A percentile compares a stretch with the other conserved stretches of the same genome.
phyloP scores from a whole-genome alignment of 345 rosid species.

The Abelmoschus esculentus region DNA sequence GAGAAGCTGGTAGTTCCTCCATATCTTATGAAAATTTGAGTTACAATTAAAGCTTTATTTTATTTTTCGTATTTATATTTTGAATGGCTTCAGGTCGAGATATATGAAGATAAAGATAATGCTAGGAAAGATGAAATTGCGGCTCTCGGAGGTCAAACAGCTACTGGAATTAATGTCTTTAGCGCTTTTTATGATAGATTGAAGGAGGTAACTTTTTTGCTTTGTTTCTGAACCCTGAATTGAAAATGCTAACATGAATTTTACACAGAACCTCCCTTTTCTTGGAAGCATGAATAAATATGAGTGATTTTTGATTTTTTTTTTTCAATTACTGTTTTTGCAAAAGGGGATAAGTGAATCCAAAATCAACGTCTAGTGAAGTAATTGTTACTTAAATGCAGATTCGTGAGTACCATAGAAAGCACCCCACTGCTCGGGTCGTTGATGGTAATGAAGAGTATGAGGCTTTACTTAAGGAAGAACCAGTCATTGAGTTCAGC shows the following conservation, averaged over 20 bases:
- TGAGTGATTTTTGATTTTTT: neutral
- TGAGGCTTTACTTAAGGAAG: constrained; percentile 74
- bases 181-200: constrained; percentile 86
- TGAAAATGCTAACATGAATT: neutral
- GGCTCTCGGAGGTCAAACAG: constrained; percentile 86
- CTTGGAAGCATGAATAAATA: neutral
- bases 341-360: neutral
- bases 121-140: constrained; percentile 94
- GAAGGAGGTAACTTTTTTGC: constrained; percentile 56
- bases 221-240: neutral
- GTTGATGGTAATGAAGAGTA: constrained; percentile 65
- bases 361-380: neutral
- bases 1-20: constrained; percentile 51
- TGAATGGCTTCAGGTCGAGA: constrained; percentile 46
- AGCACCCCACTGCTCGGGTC: constrained; percentile 73
- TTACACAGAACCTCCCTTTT: neutral
- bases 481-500: constrained; percentile 70
- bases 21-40: neutral
- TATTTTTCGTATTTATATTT: neutral
- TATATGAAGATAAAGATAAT: constrained; percentile 75
- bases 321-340: neutral
- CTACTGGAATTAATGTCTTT: constrained; percentile 60
- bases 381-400: constrained; percentile 13
- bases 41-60: neutral
- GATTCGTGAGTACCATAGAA: constrained; percentile 91